A percentile compares a stretch with the other conserved stretches of the same genome.
Evolutionary conservation across 192 early-diverging fungal genomes (phyloP).

Genomic region (Oehlia diaphana): DNA sequence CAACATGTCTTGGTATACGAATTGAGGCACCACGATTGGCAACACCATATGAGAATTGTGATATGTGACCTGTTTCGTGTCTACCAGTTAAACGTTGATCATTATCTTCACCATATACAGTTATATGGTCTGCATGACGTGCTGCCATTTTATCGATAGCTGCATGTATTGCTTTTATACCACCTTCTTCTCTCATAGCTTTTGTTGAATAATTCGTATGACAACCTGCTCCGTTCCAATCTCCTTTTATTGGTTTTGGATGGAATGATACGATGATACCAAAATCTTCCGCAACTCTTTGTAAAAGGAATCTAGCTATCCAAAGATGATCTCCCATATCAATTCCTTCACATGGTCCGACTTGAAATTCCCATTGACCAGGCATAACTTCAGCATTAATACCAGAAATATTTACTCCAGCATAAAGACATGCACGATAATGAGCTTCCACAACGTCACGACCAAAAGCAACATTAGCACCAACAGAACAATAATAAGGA

Average conservation of each 20-base stretch:
- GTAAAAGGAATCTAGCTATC: constrained; percentile 50
- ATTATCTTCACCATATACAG: constrained; percentile 59
- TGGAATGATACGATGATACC: constrained; percentile 53
- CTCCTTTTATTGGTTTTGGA: constrained; percentile 60
- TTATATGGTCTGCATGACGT: constrained; percentile 52
- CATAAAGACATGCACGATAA: constrained; percentile 55
- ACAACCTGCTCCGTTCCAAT: constrained; percentile 63
- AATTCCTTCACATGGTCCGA: constrained; percentile 58
- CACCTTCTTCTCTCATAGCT: constrained; percentile 51
- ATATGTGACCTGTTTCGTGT: constrained; percentile 57
- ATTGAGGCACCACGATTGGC: constrained; percentile 60
- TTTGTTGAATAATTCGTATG: constrained; percentile 57
- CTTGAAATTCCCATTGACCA: constrained; percentile 58
- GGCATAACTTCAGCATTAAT: constrained; percentile 59
- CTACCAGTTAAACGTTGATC: constrained; percentile 53
- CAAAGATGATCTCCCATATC: constrained; percentile 57
- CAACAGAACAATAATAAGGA: constrained; percentile 59
- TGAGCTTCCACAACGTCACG: constrained; percentile 61
- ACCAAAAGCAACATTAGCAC: constrained; percentile 51
- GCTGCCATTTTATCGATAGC: constrained; percentile 52
- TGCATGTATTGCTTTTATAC: constrained; percentile 49
- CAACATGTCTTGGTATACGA: constrained; percentile 58
- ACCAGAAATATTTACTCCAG: constrained; percentile 58
- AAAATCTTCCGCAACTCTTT: constrained; percentile 62
- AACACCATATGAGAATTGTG: constrained; percentile 51